Evolutionary conservation across 208 protist genomes (phyloP), one percentile per base, ranked within the genome.

Genomic region (Leishmania major): DNA sequence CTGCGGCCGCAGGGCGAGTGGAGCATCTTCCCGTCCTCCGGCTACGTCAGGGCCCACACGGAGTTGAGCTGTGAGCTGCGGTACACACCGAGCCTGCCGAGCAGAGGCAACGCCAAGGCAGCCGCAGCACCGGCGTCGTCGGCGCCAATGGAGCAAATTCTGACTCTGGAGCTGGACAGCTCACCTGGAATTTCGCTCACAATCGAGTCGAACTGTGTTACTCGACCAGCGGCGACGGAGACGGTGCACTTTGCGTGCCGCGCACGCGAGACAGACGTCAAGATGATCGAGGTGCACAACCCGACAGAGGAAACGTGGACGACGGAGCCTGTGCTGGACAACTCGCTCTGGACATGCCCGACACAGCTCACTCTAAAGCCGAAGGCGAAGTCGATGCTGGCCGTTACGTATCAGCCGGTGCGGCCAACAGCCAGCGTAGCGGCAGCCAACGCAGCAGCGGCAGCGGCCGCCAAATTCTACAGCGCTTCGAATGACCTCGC

Each of bases 331-430:
- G 84, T 94, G 6, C 60, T 99, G 45, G 95, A 98, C 80, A 95
- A 91, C 85, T 82, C 87, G 22, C 70, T 91, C 19, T 99, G 92
- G 90, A 67, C 95, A n/a, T 88, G 81, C 47, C 83, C 86, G n/a
- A 66, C 87, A 45, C 62, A 81, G n/a, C 31, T 99, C 25, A 89
- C 91, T 17, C 70, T 99, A 79, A 91, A 93, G 77, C 89, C 97
- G 15, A 93, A 88, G 62, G 81, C 86, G 47, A 92, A 87, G 62
- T 88, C 79, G 45, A 79, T 87, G 55, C 86, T 98, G 74, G 47
- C 79, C 75, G 79, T 99, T 43, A 96, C 91, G 35, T 99, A 99
- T 92, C 53, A 84, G 19, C 98, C 98, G 37, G 80, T 96, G 77
- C 70, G 87, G 13, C 92, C 96, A 71, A 99, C 96, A 10, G 57